Percentiles rank a stretch among this genome's conserved stretches.
Evolutionary conservation across 306 rosid species (phyloP).

Genomic region (Malus asiatica): DNA sequence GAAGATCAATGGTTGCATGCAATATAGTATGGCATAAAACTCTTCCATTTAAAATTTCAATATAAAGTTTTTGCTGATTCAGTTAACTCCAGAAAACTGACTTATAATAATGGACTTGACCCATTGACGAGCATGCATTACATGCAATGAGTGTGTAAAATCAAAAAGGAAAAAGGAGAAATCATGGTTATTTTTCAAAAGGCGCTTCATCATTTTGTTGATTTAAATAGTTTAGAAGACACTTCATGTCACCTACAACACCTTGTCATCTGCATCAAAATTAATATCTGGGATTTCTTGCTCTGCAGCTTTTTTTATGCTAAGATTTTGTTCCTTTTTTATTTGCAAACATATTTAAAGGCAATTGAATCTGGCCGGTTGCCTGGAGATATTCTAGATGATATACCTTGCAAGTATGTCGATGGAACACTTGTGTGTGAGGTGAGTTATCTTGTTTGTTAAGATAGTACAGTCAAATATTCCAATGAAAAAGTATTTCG

Average conservation of each 20-base stretch:
- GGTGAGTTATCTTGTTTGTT: conserved; percentile 45
- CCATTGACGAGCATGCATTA: background rate
- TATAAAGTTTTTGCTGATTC: background rate
- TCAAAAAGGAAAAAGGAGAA: background rate
- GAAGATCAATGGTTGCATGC: background rate
- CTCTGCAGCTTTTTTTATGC: background rate
- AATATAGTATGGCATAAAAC: background rate
- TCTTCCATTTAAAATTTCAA: background rate
- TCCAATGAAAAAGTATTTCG: background rate
- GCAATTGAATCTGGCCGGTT: conserved; percentile 95
- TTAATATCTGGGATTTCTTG: background rate
- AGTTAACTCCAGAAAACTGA: background rate
- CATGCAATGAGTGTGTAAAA: background rate
- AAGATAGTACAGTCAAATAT: background rate
- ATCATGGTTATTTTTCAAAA: background rate
- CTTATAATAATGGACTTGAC: background rate
- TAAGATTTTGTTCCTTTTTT: conserved; percentile 12
- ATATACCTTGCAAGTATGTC: conserved; percentile 80
- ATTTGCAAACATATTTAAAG: conserved; percentile 38
- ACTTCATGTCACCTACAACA: background rate
- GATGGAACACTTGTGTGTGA: conserved; percentile 88
- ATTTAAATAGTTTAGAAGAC: background rate
- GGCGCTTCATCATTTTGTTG: background rate
- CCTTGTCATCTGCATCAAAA: conserved; percentile 13
- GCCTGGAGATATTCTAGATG: conserved; percentile 93